Base-by-base conservation (phyloP, 2,329 filamentous ascomycete species). In the Aspergillus hiratsukae region DNA sequence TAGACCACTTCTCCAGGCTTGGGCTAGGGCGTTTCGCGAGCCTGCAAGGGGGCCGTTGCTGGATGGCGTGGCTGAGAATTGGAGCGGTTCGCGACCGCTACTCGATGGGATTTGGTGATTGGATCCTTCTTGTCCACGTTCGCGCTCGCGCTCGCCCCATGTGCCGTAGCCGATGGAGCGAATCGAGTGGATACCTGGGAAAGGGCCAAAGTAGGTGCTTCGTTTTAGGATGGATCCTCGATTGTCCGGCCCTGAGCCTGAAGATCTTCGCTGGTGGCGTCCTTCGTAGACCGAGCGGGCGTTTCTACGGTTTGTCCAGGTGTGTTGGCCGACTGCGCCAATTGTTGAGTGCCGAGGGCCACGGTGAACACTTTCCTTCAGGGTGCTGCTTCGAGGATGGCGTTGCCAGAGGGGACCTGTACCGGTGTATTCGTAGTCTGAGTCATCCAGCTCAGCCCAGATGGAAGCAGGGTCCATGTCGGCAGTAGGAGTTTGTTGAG, bases 361-460 rank as follows among this genome's bases (percentile, higher is more conserved):
- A 48, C 64, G 67, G 25, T 52, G 49, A 17, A 61, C 27, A 31
- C 52, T 54, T 25, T 61, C 51, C 48, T 50, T 61, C 9, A 67
- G 28, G 0, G 60, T 55, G 49, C 50, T 55, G 49, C 61, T 69
- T 50, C 68, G 63, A 29, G 62, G 63, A 10, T 63, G 62, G 48
- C n/a, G 49, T 53, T 58, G 49, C 6, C 58, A 57, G 17, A 56
- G 64, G 27, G 49, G 48, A 14, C 57, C 57, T 1, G 57, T 29
- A 25, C 57, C 54, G 3, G 54, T 49, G 27, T 61, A 57, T 23
- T 71, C 72, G 55, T 69, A 66, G 23, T 84, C 82, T 43, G 88
- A 85, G 65, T 96, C 91, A 67, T 94, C 87, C 14, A 96, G 80
- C 70, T 95, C 91, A 55, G 86, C 89, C 91, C 91, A 96, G 31